Evolutionary conservation across 2,329 filamentous ascomycete species (phyloP).

Genomic region (Monosporascus sp.): DNA sequence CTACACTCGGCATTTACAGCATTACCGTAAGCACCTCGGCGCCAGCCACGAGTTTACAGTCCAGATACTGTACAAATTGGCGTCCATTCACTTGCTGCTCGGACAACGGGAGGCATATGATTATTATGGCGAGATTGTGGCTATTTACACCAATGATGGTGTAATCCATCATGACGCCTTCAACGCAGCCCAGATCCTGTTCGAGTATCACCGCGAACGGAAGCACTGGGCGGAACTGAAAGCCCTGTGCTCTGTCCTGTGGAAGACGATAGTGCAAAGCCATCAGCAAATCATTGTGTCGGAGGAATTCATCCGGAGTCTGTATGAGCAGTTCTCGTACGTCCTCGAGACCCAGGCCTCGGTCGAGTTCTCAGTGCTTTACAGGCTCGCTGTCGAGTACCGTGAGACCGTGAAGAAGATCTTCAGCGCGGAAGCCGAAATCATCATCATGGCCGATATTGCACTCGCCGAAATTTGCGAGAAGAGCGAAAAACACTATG

Average conservation of each 20-base stretch:
- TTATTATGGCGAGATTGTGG: slow-evolving; percentile 34
- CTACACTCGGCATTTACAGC: slow-evolving; percentile 28
- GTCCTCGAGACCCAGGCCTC: slow-evolving; percentile 39
- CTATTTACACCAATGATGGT: slow-evolving; percentile 26
- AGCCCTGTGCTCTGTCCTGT: slow-evolving; percentile 39
- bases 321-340: slow-evolving; percentile 42
- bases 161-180: slow-evolving; percentile 37
- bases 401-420: slow-evolving; percentile 38
- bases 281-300: slow-evolving; percentile 35
- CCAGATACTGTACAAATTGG: slow-evolving; percentile 26
- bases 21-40: slow-evolving; percentile 27
- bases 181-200: slow-evolving; percentile 39
- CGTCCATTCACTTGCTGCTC: slow-evolving; percentile 20
- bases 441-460: slow-evolving; percentile 28
- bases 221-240: slow-evolving; percentile 40
- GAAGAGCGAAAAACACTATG: slow-evolving; percentile 33
- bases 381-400: slow-evolving; percentile 43
- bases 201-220: slow-evolving; percentile 38
- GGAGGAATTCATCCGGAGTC: slow-evolving; percentile 37
- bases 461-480: slow-evolving; percentile 42
- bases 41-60: slow-evolving; percentile 29
- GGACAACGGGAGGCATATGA: slow-evolving; percentile 29
- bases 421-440: slow-evolving; percentile 25
- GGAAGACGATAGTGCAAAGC: slow-evolving; percentile 40
- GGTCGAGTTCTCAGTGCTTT: slow-evolving; percentile 37